Base-by-base conservation (phyloP, 2,329 filamentous ascomycete species). In the Raffaelea ambrosiae region DNA sequence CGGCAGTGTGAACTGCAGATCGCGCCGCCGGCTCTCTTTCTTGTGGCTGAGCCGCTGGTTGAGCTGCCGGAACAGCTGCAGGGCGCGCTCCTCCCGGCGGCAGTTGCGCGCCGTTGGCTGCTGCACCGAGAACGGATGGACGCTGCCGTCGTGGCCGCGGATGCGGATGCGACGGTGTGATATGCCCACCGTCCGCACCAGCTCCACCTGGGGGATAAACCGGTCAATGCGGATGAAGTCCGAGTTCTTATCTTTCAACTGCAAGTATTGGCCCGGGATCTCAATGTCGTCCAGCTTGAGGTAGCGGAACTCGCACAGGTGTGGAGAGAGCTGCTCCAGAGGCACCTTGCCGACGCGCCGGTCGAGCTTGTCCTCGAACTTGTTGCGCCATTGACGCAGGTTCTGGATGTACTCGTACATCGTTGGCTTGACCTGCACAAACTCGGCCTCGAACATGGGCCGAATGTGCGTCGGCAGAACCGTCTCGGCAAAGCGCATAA, bases 401-500 rank as follows among this genome's bases (percentile, higher is more conserved):
- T 96, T 97, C 65, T 95, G 88, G 53, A 98, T 97, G 70, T 99
- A 99, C 63, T 96, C 90, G 62, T 86, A 86, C 89, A 98, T 96
- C 2, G 90, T 97, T 3, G 93, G 94, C 66, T 95, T 96, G 61
- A 90, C 86, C 48, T 80, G 73, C 14, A 98, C 93, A 65, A 99
- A 98, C 66, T 99, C 93, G n/a, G 83, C 83, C 65, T 98, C 93
- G 57, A 99, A 99, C 0, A 90, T 89, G 61, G 90, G 91, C 61
- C 94, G 85, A 58, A 98, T 96, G 66, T 98, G 93, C 3, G 84
- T 79, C 2, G 94, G 94, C 46, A 98, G 74, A 41, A 98, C 95
- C 1, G 90, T 96, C 66, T 98, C 90, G 1, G 93, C 90, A 59
- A 99, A 99, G 2, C 91, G 81, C 8, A 86, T 95, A 44, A 99